Evolutionary conservation across 176 grass and related monocot species (phyloP).

Genomic region (Zoysia japonica): DNA sequence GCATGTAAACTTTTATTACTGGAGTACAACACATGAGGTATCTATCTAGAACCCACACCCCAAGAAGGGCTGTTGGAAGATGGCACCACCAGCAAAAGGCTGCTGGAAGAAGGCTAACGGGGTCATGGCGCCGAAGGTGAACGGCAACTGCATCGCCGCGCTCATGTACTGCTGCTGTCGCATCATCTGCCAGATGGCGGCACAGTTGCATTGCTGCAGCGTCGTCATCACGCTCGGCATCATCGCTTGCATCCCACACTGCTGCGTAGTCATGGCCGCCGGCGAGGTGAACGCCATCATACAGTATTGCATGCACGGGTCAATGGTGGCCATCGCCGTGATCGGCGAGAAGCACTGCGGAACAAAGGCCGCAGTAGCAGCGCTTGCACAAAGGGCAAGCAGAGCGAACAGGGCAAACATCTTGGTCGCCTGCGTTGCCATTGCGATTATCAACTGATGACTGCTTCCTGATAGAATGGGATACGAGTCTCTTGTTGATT

Average conservation of each 20-base stretch:
- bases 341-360: neutral
- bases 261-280: neutral
- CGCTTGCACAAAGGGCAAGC: neutral
- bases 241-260: neutral
- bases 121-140: neutral
- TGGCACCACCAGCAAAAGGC: no score
- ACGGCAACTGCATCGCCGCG: neutral
- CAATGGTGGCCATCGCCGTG: neutral
- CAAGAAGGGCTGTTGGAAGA: no score
- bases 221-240: no score
- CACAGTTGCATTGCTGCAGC: neutral
- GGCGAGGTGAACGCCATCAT: no score
- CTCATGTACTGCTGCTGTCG: no score
- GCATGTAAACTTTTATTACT: conserved; percentile 1
- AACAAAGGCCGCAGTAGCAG: neutral
- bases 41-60: neutral
- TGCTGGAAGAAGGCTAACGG: no score
- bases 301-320: no score
- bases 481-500: neutral
- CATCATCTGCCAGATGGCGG: neutral
- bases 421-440: neutral
- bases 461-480: neutral
- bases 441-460: neutral
- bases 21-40: neutral
- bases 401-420: neutral